Conservation (phyloP, 495 filamentous ascomycete species). For the Talaromyces borbonicus region DNA sequence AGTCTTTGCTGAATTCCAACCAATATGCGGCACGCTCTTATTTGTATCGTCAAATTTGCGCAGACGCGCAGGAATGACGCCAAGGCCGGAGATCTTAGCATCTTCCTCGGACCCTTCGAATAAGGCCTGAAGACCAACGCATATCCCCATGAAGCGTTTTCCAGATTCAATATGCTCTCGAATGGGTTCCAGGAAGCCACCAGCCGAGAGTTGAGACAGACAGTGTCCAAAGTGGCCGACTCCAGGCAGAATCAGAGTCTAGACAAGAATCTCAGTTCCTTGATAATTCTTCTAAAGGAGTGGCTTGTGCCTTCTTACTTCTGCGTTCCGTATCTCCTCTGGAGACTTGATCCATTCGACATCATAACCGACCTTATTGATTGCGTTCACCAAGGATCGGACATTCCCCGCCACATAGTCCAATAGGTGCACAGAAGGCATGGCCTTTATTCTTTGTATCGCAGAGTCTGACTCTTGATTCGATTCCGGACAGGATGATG, state of each 20-base stretch:
- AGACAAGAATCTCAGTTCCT: too few species aligned
- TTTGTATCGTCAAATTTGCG: slow-evolving; percentile 62
- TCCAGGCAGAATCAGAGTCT: slow-evolving; percentile 88
- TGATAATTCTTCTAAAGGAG: too few species aligned
- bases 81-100: slow-evolving; percentile 57
- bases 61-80: slow-evolving; percentile 60
- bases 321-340: slow-evolving; percentile 70
- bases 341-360: slow-evolving; percentile 89
- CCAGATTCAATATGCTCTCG: slow-evolving; percentile 69
- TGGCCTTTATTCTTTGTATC: slow-evolving; percentile 25
- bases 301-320: slow-evolving; percentile 62
- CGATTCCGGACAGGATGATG: slow-evolving; percentile 1
- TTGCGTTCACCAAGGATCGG: slow-evolving; percentile 89
- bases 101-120: slow-evolving; percentile 80
- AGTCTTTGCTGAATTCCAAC: slow-evolving; percentile 83
- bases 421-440: slow-evolving; percentile 87
- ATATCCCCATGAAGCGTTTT: slow-evolving; percentile 97
- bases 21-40: slow-evolving; percentile 95
- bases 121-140: slow-evolving; percentile 85
- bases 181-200: slow-evolving; percentile 74
- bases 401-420: slow-evolving; percentile 86
- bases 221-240: slow-evolving; percentile 98
- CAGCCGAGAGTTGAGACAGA: slow-evolving; percentile 65
- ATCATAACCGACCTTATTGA: slow-evolving; percentile 84
- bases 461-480: slow-evolving; percentile 2